Conservation (phyloP, 140 eudicot genomes). For the Stevia rebaudiana region DNA sequence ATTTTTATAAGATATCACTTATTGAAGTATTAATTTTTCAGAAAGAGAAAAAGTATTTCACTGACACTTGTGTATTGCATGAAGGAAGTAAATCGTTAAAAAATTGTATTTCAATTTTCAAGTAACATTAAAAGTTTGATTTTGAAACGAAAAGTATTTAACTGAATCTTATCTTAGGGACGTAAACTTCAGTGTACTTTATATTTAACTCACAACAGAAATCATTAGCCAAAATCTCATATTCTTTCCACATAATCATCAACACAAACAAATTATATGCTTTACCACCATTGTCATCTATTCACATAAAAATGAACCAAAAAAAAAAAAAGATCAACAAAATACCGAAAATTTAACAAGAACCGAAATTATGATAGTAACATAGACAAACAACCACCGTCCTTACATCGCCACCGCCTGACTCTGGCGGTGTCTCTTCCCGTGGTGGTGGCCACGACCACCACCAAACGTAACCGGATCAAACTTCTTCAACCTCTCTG, state of each 20-base stretch:
- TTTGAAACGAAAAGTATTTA: no score
- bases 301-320: slow-evolving; percentile 31
- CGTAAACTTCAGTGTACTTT: no score
- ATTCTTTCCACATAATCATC: slow-evolving; percentile 6
- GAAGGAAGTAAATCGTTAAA: no score
- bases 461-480: slow-evolving; percentile 88
- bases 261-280: slow-evolving; percentile 26
- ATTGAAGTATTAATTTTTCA: no score
- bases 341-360: not conserved
- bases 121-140: no score
- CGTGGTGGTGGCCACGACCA: slow-evolving; percentile 41
- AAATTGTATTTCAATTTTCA: no score
- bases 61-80: no score
- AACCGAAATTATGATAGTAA: slow-evolving; percentile 18
- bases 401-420: slow-evolving; percentile 32
- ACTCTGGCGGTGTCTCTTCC: slow-evolving; percentile 53
- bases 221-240: slow-evolving; percentile 11
- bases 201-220: no score
- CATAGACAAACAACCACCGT: slow-evolving; percentile 15
- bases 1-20: no score
- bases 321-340: slow-evolving; percentile 23
- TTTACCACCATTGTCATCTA: slow-evolving; percentile 18
- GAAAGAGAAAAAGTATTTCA: no score
- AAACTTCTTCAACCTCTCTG: slow-evolving; percentile 51
- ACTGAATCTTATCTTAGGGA: no score